Percentiles rank a stretch among this genome's conserved stretches.
Evolutionary conservation across 2,329 filamentous ascomycete species (phyloP).

Genomic region (Aspergillus sp.): DNA sequence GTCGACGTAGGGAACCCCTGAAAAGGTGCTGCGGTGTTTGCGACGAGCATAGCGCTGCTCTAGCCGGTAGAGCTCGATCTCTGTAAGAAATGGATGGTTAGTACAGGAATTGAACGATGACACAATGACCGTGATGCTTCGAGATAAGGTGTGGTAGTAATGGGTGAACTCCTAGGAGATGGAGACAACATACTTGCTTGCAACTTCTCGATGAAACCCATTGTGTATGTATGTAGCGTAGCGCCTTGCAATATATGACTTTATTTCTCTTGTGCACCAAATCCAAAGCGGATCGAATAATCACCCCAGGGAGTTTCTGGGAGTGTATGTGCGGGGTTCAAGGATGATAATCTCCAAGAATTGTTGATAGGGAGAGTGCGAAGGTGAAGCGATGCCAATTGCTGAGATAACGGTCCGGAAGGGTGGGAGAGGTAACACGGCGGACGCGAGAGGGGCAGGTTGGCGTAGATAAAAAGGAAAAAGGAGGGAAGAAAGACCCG

Average conservation of each 20-base stretch:
- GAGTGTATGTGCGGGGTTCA: background rate
- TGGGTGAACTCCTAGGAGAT: background rate
- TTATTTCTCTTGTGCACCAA: background rate
- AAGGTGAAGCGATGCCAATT: background rate
- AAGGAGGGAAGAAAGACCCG: background rate
- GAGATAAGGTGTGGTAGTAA: background rate
- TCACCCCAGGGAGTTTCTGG: background rate
- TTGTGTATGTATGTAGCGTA: constrained; percentile 30
- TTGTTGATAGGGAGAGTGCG: background rate
- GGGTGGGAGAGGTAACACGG: background rate
- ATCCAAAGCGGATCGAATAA: background rate
- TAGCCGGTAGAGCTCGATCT: constrained; percentile 85
- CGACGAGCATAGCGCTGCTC: constrained; percentile 93
- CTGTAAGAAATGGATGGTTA: constrained; percentile 45
- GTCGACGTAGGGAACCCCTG: constrained; percentile 88
- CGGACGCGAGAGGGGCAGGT: background rate
- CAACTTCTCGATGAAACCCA: constrained; percentile 55
- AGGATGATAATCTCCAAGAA: background rate
- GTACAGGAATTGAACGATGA: background rate
- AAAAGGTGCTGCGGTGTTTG: constrained; percentile 85
- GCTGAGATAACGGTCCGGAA: background rate
- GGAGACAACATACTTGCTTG: constrained; percentile 49
- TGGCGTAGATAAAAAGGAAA: background rate
- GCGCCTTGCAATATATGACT: background rate
- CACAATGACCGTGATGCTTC: background rate